phyloP scores from a whole-genome alignment of 257 asterid genomes.

The Verbena officinalis region DNA sequence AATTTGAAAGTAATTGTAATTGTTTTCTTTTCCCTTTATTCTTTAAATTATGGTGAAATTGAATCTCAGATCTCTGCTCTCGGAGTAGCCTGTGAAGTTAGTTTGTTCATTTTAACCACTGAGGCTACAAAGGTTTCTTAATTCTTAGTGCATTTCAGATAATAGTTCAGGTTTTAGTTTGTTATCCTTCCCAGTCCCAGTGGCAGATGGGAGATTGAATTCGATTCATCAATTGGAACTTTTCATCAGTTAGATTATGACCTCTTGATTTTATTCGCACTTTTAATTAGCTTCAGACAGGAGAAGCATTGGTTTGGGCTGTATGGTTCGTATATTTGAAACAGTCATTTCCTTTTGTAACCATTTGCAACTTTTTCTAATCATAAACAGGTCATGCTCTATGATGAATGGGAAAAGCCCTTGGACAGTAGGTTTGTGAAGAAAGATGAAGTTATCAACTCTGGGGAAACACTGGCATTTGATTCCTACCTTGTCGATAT shows the following conservation, averaged over 20 bases:
- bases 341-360: slow-evolving; percentile 4
- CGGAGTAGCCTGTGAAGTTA: slow-evolving; percentile 7
- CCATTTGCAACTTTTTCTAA: not conserved
- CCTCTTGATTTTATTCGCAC: not conserved
- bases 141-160: not conserved
- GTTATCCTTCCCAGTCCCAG: not conserved
- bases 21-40: slow-evolving; percentile 1
- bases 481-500: slow-evolving; percentile 75
- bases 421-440: slow-evolving; percentile 74
- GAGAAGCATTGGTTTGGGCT: slow-evolving; percentile 19
- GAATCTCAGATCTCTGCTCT: not conserved
- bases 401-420: slow-evolving; percentile 73
- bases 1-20: not conserved
- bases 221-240: slow-evolving; percentile 6
- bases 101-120: not conserved
- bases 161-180: slow-evolving; percentile 10
- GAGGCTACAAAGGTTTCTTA: slow-evolving; percentile 3
- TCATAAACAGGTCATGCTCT: slow-evolving; percentile 60
- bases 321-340: not conserved
- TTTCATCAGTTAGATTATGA: slow-evolving; percentile 18
- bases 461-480: slow-evolving; percentile 69
- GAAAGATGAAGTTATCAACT: slow-evolving; percentile 58
- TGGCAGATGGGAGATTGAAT: slow-evolving; percentile 12
- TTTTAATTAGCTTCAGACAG: slow-evolving; percentile 20
- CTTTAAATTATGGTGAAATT: slow-evolving; percentile 4